Evolutionary conservation across 2,329 filamentous ascomycete genomes (phyloP), one percentile per base, ranked within the genome.

Genomic region (Arthrobotrys iridis): DNA sequence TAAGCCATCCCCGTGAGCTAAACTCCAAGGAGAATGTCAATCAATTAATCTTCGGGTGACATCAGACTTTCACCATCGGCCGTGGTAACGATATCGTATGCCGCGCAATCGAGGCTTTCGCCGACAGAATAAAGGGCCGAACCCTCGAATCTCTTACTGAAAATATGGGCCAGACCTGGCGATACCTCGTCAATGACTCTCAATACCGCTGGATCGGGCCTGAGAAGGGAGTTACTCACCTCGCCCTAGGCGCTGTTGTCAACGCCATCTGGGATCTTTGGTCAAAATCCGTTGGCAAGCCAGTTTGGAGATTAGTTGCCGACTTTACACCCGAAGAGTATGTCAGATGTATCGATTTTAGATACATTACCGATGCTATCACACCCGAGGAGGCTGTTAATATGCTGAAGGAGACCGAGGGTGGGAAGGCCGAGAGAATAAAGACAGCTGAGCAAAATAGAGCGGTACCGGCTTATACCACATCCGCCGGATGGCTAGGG

Each of bases 231-330:
- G 93, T 97, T 46, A 96, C 96, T 79, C 93, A 97, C 83, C 90
- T 97, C 5, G 93, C 93, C 0, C 88, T 97, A 8, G 93, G 92
- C 28, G 91, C 93, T 45, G 90, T 96, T 13, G 91, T 96, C 79
- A 97, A 97, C 82, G 93, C 93, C 13, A 86, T 96, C 79, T 97
- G 93, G 93, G 93, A 97, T 82, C 87, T 97, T n/a, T 96, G 93
- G 93, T 93, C 92, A 64, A 96, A 96, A 84, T 87, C 87, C 1
- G 87, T 95, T 35, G 86, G 87, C 77, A 96, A 97, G 85, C 93
- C 93, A 2, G 92, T 97, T 11, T 97, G 93, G 93, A 87, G 89
- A 72, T 90, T 97, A 77, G 90, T 97, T 22, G 90, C 91, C 8
- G 93, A 97, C 78, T 96, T 97, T 91, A 90, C 87, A 2, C 92